phyloP scores from a whole-genome alignment of 306 rosid genomes.

The Dalbergia oliveri region DNA sequence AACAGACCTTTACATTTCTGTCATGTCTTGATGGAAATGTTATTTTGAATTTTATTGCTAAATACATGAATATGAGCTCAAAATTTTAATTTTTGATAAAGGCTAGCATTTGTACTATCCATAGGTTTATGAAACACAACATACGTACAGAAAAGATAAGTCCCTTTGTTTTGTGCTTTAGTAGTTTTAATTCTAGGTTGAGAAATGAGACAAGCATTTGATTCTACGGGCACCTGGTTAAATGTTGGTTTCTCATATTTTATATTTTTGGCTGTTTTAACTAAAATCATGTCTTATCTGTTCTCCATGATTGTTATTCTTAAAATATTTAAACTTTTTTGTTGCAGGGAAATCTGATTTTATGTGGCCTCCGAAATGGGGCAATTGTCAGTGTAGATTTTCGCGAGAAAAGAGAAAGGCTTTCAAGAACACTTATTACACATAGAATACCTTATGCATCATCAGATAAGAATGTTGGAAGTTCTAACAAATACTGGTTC shows the following conservation, averaged over 20 bases:
- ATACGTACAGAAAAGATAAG: background rate
- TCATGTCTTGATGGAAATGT: slow-evolving; percentile 24
- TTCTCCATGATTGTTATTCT: slow-evolving; percentile 25
- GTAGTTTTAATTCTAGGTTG: background rate
- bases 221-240: no score
- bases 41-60: background rate
- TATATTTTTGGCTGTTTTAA: slow-evolving; percentile 1
- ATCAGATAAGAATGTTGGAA: slow-evolving; percentile 50
- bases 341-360: slow-evolving; percentile 80
- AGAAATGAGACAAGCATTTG: background rate
- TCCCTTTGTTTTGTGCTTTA: background rate
- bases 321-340: slow-evolving; percentile 31
- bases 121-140: background rate
- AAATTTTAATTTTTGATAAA: background rate
- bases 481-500: slow-evolving; percentile 58
- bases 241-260: slow-evolving; percentile 18
- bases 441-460: slow-evolving; percentile 58
- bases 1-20: background rate
- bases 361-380: slow-evolving; percentile 98
- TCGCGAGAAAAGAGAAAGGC: slow-evolving; percentile 66
- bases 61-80: background rate
- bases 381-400: slow-evolving; percentile 75
- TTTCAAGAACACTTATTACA: slow-evolving; percentile 55
- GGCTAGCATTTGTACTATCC: slow-evolving; percentile 3
- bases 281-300: slow-evolving; percentile 3